These are phyloP conservation scores for Bipolaris oryzae DNA, from an alignment of 2,329 filamentous ascomycete species.

Conservation along the genomic window DNA sequence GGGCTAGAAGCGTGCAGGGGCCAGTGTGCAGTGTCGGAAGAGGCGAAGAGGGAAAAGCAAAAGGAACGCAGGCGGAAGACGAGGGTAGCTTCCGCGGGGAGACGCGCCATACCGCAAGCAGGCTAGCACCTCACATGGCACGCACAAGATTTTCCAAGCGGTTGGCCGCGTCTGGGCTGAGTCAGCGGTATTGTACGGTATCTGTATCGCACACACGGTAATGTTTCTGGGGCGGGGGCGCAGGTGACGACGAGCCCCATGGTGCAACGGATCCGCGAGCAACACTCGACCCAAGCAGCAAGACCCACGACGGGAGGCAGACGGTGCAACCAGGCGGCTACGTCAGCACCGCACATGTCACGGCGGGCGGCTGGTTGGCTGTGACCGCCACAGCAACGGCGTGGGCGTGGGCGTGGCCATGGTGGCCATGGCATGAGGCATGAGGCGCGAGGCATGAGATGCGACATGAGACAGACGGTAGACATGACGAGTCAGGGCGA, in stretches of 20 bases:
- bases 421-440: neutral
- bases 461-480: slow-evolving; percentile 17
- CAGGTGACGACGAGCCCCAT: slow-evolving; percentile 27
- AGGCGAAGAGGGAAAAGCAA: slow-evolving; percentile 27
- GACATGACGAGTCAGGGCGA: slow-evolving; percentile 38
- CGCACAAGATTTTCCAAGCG: neutral
- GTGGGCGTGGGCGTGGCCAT: neutral
- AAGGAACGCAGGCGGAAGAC: slow-evolving; percentile 25
- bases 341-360: slow-evolving; percentile 1
- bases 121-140: slow-evolving; percentile 25
- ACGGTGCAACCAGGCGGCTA: slow-evolving; percentile 8
- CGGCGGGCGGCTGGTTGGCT: neutral
- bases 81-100: slow-evolving; percentile 21
- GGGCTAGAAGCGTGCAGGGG: slow-evolving; percentile 27
- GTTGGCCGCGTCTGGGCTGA: slow-evolving; percentile 32
- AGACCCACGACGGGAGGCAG: neutral
- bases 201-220: neutral
- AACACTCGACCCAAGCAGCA: too few species aligned
- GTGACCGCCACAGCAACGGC: slow-evolving; percentile 5
- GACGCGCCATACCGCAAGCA: neutral
- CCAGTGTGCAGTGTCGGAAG: slow-evolving; percentile 19
- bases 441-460: neutral
- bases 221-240: slow-evolving; percentile 17
- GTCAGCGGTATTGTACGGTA: slow-evolving; percentile 32
- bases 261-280: slow-evolving; percentile 20